A percentile compares a stretch with the other conserved stretches of the same genome.
Evolutionary conservation across 176 grass and related monocot species (phyloP).

Genomic region (Typha latifolia): DNA sequence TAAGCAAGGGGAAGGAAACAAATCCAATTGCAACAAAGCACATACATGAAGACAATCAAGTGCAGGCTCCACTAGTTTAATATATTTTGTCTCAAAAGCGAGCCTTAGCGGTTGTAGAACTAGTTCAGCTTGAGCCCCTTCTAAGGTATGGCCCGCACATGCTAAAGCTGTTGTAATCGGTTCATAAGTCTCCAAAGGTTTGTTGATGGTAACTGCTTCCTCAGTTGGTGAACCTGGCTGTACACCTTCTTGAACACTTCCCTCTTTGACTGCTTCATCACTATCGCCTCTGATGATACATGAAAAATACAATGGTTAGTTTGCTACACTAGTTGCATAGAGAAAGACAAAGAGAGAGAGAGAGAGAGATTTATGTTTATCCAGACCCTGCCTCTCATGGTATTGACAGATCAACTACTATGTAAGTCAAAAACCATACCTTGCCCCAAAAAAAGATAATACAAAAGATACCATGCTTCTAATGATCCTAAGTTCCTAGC

Average conservation of each 20-base stretch:
- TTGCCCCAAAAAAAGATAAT: not conserved
- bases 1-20: too few relatives aligned
- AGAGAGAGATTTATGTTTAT: not conserved
- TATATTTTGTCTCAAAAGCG: slow-evolving; percentile 85
- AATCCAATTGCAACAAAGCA: too few relatives aligned
- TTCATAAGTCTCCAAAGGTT: slow-evolving; percentile 20
- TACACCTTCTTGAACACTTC: slow-evolving; percentile 7
- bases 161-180: slow-evolving; percentile 72
- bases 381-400: too few relatives aligned
- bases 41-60: slow-evolving; percentile 97
- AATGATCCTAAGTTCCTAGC: not conserved
- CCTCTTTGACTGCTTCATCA: slow-evolving; percentile 13
- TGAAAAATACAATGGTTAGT: not conserved
- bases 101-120: slow-evolving; percentile 92
- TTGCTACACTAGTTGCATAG: not conserved
- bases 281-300: slow-evolving; percentile 1
- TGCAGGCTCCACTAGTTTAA: slow-evolving; percentile 91
- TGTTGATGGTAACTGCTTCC: slow-evolving; percentile 11
- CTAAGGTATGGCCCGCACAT: slow-evolving; percentile 68
- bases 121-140: slow-evolving; percentile 79
- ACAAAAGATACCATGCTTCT: slow-evolving; percentile 1
- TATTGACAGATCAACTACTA: not conserved
- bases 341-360: not conserved
- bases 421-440: not conserved
- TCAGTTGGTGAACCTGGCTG: slow-evolving; percentile 5